These are phyloP conservation scores for Somion occarium DNA, from an alignment of 1,284 basidiomycete species.

Conservation along the genomic window DNA sequence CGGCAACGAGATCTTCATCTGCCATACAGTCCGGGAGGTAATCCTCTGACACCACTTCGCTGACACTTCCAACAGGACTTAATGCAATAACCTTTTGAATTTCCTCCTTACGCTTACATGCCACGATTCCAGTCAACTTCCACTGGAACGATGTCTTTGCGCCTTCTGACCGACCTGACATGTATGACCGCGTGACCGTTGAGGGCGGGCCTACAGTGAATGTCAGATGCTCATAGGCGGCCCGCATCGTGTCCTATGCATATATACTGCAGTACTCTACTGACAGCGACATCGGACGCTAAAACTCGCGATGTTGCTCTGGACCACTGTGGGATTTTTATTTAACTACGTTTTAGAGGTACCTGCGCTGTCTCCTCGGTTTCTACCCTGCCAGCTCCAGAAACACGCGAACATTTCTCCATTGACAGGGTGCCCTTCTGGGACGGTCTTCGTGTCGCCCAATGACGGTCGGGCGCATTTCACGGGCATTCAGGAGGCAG, in stretches of 20 bases:
- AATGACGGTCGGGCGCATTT: constrained; percentile 43
- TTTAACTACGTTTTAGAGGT: not conserved
- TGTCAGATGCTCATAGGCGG: not conserved
- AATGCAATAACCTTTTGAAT: too few species aligned
- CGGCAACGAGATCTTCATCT: too few species aligned
- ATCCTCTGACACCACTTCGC: too few species aligned
- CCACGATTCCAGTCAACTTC: too few species aligned
- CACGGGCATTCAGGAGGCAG: constrained; percentile 45
- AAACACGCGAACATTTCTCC: constrained; percentile 38
- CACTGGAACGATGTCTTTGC: too few species aligned
- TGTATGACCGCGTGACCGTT: not conserved
- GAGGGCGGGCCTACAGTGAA: not conserved
- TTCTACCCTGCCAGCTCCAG: constrained; percentile 45
- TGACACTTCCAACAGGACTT: too few species aligned
- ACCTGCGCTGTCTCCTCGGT: constrained; percentile 39
- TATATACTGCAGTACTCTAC: not conserved
- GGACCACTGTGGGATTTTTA: not conserved
- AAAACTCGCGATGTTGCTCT: not conserved
- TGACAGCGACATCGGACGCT: not conserved
- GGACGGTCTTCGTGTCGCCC: constrained; percentile 54
- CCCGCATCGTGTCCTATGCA: not conserved
- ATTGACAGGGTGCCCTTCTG: constrained; percentile 46
- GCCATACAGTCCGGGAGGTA: too few species aligned
- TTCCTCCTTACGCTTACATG: too few species aligned
- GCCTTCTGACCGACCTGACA: not conserved